These are phyloP conservation scores for Podospora pseudocomata DNA, from an alignment of 495 filamentous ascomycete species.

Conservation along the genomic window DNA sequence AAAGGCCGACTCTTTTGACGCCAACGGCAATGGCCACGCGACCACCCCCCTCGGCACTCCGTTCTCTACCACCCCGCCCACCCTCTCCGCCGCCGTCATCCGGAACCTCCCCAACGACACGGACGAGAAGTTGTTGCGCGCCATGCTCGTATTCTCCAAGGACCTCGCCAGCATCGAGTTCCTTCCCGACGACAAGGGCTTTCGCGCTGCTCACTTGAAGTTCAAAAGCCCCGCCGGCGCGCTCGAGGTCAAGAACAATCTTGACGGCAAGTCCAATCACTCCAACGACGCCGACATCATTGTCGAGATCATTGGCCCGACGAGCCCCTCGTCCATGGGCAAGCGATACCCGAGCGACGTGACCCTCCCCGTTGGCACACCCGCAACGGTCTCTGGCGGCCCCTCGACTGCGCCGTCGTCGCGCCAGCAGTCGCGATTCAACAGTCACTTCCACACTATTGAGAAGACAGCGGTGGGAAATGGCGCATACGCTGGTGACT, in stretches of 20 bases:
- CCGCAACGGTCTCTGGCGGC: conserved; percentile 42
- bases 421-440: conserved; percentile 73
- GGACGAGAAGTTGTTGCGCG: conserved; percentile 65
- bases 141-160: conserved; percentile 83
- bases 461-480: conserved; percentile 68
- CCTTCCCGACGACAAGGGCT: conserved; percentile 67
- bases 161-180: conserved; percentile 74
- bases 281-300: conserved; percentile 73
- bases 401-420: conserved; percentile 52
- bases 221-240: conserved; percentile 71
- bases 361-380: conserved; percentile 26
- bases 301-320: conserved; percentile 64
- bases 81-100: conserved; percentile 52
- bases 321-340: conserved; percentile 36
- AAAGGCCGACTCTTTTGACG: conserved; percentile 35
- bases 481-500: conserved; percentile 56
- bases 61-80: conserved; percentile 42
- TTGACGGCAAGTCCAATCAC: conserved; percentile 76
- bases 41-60: conserved; percentile 50
- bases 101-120: conserved; percentile 73
- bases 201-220: conserved; percentile 67
- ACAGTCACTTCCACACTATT: conserved; percentile 68
- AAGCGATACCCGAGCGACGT: conserved; percentile 40
- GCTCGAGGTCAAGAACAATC: conserved; percentile 67
- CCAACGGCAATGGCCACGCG: conserved; percentile 47